Evolutionary conservation across 306 rosid genomes (phyloP), one percentile per base, ranked within the genome.

Genomic region (Dryas drummondii): DNA sequence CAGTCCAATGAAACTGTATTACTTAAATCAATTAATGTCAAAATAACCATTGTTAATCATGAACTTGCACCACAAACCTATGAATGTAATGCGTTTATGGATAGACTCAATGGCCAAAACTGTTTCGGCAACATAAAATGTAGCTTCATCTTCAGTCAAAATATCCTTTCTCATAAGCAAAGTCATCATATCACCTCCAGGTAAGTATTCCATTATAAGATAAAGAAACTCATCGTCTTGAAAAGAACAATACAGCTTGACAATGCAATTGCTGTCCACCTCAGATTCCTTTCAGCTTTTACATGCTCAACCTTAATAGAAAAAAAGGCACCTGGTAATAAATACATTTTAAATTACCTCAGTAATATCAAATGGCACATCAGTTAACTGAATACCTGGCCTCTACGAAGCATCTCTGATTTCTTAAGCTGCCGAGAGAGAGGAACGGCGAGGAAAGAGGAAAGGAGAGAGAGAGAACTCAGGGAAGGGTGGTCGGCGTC

Each of bases 121-220:
- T 15, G 93, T 90, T 86, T 96, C 93, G 57, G 87, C 99, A 7
- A 96, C 91, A 83, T 96, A 96, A 86, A 96, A 96, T 83, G 96
- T 90, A 75, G 98, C 87, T 82, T 92, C 98, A 65, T 92, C 89
- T 83, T 96, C 99, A 17, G 97, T 88, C 89, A 96, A 86, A 53
- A 82, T 90, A 82, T 96, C 98, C 89, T 92, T 96, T 86, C 99
- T 89, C 99, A 96, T 96, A 54, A 96, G 97, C 68, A 92, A 83
- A 67, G 99, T 96, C 99, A 96, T 96, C 99, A 96, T 84, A 83
- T 96, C 99, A 77, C 99, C 99, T 66, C 99, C 98, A 47, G 99
- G 99, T 77, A 96, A 87, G 76, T 96, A 96, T 78, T 96, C 99
- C 99, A 96, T 96, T 66, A 96, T 85, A 75, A 96, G 99, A 83